Evolutionary conservation across 140 eudicot species (phyloP), one percentile per base, ranked within the genome.

Genomic region (Erigeron philadelphicus): DNA sequence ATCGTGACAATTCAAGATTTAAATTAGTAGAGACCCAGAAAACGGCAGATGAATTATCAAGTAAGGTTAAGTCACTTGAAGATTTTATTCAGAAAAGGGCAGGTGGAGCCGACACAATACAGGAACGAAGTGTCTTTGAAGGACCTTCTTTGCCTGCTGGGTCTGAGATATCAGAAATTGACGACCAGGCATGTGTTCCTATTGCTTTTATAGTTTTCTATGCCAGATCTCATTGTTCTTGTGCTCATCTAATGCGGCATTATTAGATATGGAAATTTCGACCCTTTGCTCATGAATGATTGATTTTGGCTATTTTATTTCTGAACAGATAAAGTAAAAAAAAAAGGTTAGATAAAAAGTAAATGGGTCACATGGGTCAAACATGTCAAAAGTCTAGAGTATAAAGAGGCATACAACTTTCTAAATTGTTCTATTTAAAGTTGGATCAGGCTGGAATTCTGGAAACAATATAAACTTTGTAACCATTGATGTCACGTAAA

Each of bases 101-200:
- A 16, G 70, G 74, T 77, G 72, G 82, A 42, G 60, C 81, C 2
- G 86, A 84, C 66, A 40, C 67, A 17, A 73, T 81, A 48, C 90
- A 83, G 55, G 93, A 89, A 73, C 79, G 81, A 75, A 75, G 86
- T 55, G 61, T 73, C 43, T 81, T 76, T 64, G 79, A 75, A 78
- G 57, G 81, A 72, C 76, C 85, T 76, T 79, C 93, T 8, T 74
- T 63, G 78, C 69, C 95, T 53, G 46, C 84, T 75, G 70, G 74
- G 49, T 78, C 98, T 38, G 99, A 94, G 83, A 94, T 89, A 68
- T 84, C 89, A 23, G 97, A 94, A 77, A 72, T 87, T 58, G 97
- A 94, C 59, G 97, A 89, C 57, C 82, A 76, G 95, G 97, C 81
- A 89, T 79, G 67, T 75, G 16, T 43, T 71, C 21, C 16, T 68